Percentiles rank a stretch among this genome's conserved stretches.
phyloP scores from a whole-genome alignment of 2,329 filamentous ascomycete species.

The Ilyonectria mors-panacis region DNA sequence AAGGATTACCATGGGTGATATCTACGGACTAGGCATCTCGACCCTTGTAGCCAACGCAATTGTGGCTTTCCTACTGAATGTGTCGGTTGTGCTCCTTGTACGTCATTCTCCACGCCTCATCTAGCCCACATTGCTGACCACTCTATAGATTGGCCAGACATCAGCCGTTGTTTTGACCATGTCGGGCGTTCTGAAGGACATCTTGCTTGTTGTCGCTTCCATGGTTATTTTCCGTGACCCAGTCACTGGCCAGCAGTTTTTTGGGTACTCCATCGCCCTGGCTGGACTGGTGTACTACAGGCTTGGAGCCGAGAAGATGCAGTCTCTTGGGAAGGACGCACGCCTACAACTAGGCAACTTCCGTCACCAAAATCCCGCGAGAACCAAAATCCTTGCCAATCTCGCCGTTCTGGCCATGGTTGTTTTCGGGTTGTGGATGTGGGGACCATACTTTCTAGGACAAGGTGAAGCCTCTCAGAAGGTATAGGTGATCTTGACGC shows the following conservation, averaged over 20 bases:
- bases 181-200: slow-evolving; percentile 28
- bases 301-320: slow-evolving; percentile 24
- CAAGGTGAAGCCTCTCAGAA: background rate
- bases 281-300: slow-evolving; percentile 25
- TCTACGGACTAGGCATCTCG: slow-evolving; percentile 13
- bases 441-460: slow-evolving; percentile 1
- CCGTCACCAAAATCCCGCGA: slow-evolving; percentile 25
- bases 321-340: slow-evolving; percentile 12
- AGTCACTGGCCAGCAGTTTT: slow-evolving; percentile 28
- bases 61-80: slow-evolving; percentile 30
- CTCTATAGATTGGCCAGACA: slow-evolving; percentile 24
- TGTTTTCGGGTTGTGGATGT: slow-evolving; percentile 12
- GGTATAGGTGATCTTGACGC: background rate
- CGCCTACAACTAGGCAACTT: slow-evolving; percentile 22
- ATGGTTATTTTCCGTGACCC: slow-evolving; percentile 29
- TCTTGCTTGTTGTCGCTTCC: slow-evolving; percentile 26
- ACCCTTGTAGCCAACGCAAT: slow-evolving; percentile 27
- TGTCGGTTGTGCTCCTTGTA: slow-evolving; percentile 29
- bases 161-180: slow-evolving; percentile 29
- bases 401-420: background rate
- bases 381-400: slow-evolving; percentile 4
- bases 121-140: background rate
- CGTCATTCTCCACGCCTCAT: background rate
- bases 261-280: slow-evolving; percentile 27
- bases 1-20: slow-evolving; percentile 20